Conservation (phyloP, 116 monocot species). For the Phalaenopsis hybrid region DNA sequence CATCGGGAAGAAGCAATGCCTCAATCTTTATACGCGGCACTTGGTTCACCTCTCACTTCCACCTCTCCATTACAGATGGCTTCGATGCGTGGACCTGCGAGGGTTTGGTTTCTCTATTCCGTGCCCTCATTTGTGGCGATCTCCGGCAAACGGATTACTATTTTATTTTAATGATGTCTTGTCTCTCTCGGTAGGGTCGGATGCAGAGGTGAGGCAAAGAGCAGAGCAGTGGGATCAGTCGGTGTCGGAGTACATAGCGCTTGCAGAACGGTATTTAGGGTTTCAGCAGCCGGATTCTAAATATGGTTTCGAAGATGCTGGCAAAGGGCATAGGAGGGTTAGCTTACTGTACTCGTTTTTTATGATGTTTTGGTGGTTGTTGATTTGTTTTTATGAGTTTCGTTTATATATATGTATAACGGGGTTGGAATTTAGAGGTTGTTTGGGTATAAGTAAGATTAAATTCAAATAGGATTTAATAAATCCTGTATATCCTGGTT, state of each 20-base stretch:
- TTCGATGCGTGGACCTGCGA: slow-evolving; percentile 63
- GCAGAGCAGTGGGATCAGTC: slow-evolving; percentile 91
- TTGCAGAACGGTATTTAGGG: slow-evolving; percentile 65
- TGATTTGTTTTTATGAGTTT: neutral
- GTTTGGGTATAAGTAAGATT: neutral
- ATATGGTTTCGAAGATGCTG: slow-evolving; percentile 82
- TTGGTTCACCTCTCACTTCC: slow-evolving; percentile 52
- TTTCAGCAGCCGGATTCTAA: slow-evolving; percentile 66
- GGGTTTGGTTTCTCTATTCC: slow-evolving; percentile 12
- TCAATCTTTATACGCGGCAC: slow-evolving; percentile 52
- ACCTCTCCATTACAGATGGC: slow-evolving; percentile 75
- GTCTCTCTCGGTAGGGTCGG: slow-evolving; percentile 34
- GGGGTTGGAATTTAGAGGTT: neutral
- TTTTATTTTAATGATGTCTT: neutral
- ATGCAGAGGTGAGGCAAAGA: slow-evolving; percentile 57
- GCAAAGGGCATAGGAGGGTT: slow-evolving; percentile 56
- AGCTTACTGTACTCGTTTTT: slow-evolving; percentile 3
- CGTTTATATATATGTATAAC: neutral
- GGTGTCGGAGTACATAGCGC: slow-evolving; percentile 46
- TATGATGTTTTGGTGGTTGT: neutral
- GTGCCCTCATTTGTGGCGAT: neutral
- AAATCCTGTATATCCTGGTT: too few species aligned
- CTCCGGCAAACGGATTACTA: neutral
- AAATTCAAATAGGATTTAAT: neutral
- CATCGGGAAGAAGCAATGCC: slow-evolving; percentile 15